These are phyloP conservation scores for Pseudozyma hubeiensis DNA, from an alignment of 1,284 basidiomycete species.

Conservation along the genomic window DNA sequence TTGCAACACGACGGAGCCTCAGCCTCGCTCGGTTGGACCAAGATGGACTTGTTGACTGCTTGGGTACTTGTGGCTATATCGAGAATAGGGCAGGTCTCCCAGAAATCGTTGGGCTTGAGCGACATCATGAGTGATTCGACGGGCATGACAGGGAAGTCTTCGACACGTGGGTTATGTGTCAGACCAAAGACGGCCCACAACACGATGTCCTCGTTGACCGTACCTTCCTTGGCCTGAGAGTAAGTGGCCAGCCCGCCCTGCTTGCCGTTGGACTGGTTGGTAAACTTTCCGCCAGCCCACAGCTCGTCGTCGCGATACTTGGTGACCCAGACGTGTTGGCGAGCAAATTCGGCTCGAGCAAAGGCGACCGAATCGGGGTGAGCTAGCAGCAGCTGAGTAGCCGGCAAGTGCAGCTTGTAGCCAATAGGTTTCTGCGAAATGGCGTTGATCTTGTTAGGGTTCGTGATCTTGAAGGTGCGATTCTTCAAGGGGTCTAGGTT, in stretches of 20 bases:
- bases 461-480: constrained; percentile 68
- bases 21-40: constrained; percentile 4
- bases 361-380: constrained; percentile 80
- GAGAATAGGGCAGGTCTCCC: constrained; percentile 82
- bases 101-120: constrained; percentile 89
- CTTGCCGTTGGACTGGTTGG: constrained; percentile 77
- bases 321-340: constrained; percentile 78
- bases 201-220: constrained; percentile 73
- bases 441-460: constrained; percentile 69
- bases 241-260: constrained; percentile 75
- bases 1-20: constrained; percentile 15
- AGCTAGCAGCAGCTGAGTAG: constrained; percentile 77
- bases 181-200: constrained; percentile 82
- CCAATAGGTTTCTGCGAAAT: constrained; percentile 76
- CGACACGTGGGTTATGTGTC: constrained; percentile 84
- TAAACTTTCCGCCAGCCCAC: constrained; percentile 87
- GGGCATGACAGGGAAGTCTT: constrained; percentile 88
- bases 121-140: constrained; percentile 79
- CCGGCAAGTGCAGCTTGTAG: constrained; percentile 76
- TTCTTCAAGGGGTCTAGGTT: constrained; percentile 31
- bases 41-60: constrained; percentile 18
- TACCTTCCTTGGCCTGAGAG: constrained; percentile 74
- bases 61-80: constrained; percentile 82
- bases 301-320: constrained; percentile 78
- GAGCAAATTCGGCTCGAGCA: constrained; percentile 80